Evolutionary conservation across 2,329 filamentous ascomycete genomes (phyloP), one percentile per base, ranked within the genome.

Genomic region (Pestalotiopsis sp.): DNA sequence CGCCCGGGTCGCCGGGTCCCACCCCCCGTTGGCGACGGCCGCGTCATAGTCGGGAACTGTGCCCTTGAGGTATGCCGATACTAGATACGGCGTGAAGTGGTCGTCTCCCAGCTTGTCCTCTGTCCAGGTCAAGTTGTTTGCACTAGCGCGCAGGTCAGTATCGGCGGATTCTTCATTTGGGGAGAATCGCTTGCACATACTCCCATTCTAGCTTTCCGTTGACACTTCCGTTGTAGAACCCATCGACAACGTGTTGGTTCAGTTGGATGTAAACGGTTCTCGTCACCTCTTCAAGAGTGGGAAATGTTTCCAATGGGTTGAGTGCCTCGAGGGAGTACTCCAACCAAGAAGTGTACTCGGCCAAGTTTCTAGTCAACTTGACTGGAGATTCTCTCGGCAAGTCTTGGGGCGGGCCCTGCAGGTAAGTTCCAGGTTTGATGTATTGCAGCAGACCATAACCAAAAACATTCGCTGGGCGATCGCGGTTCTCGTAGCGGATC

Each of bases 391-490:
- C 69, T 7, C 68, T 57, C 0, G 82, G 81, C 1, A 79, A 72
- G 45, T 3, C 20, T 52, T 14, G n/a, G 25, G 57, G 57, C 23
- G 27, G 57, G 12, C 70, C 75, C 68, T 66, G 72, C n/a, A 58
- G 31, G 4, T 20, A 41, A 56, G 41, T 45, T 20, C 41, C 17
- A 14, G 27, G 27, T 31, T 27, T 5, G 1, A 75, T 74, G 73
- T 85, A 88, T 40, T 80, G 81, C 5, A 88, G 75, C 2, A 89
- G 74, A 6, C 81, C 87, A 70, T 85, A 89, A 23, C 84, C 83
- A 17, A 76, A 78, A 68, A 83, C 81, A 0, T 80, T 74, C 1
- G 77, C 73, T 0, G 85, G 84, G 0, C 87, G 82, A 49, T 87
- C 85, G 17, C 83, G 83, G 11, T 83, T 87, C 69, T 86, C 84